Evolutionary conservation across 2,329 filamentous ascomycete species (phyloP), one percentile per base, ranked within the genome.

Genomic region (Neoascochyta sp.): DNA sequence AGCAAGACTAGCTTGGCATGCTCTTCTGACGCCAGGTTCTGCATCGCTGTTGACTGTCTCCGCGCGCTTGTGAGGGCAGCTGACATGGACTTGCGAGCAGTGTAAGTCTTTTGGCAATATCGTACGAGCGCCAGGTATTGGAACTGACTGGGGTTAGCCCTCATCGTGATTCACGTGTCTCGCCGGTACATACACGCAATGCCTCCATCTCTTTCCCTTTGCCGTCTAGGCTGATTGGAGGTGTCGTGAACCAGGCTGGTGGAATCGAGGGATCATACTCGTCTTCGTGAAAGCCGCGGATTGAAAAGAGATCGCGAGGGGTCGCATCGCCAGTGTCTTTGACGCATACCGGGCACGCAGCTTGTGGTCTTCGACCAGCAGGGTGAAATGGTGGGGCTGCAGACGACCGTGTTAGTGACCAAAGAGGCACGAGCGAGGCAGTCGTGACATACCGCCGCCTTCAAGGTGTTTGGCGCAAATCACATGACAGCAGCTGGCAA

Each of bases 401-500:
- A 4, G 18, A 12, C 7, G 8, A 9, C 10, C 13, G 28, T 8
- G 34, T 34, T 31, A 27, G 21, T 27, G n/a, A n/a, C n/a, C n/a
- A n/a, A n/a, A n/a, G n/a, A n/a, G n/a, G n/a, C n/a, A n/a, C n/a
- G n/a, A n/a, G n/a, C n/a, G n/a, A n/a, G n/a, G n/a, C n/a, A n/a
- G n/a, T n/a, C n/a, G n/a, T 16, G 11, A 52, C 63, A 48, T 39
- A 73, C 71, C 71, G 27, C 69, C 69, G 20, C 64, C 66, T 26
- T 67, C 62, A 3, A 75, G 45, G 46, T 74, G 70, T 37, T 64
- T 65, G 30, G 52, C 58, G 40, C 71, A 75, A 17, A 65, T 63
- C 14, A 73, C 58, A 50, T 75, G 71, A 22, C 64, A 65, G 48
- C 71, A 75, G 24, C 58, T 60, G 4, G 64, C 63, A 16, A 75